Evolutionary conservation across 2,329 filamentous ascomycete genomes (phyloP), one percentile per base, ranked within the genome.

Genomic region (Anisogramma anomala): DNA sequence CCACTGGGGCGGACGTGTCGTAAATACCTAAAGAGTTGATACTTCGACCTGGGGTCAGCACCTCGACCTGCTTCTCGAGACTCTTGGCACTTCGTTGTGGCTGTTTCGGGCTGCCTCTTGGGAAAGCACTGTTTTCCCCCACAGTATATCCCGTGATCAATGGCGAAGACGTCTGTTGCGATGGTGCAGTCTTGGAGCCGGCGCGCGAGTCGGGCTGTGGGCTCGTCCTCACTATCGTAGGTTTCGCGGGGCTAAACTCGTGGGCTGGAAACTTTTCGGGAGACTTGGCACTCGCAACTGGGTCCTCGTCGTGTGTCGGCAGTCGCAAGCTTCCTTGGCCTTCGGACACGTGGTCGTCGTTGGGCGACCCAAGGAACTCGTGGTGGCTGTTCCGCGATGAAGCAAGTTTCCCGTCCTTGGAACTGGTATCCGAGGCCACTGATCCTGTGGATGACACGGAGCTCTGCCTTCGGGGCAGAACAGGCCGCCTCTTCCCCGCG

Each of bases 251-350:
- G 6, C n/a, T 26, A n/a, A 26, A 1, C 22, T 32, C 47, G 8
- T 37, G 49, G 4, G 50, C 59, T 8, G 67, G 66, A 35, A 61
- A 65, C 47, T 74, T 74, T 3, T 69, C 71, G 9, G 63, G 60
- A 17, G 67, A 64, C 50, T 71, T 73, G 13, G 62, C 58, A 47
- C 65, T 70, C 41, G 59, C 35, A 2, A 42, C 46, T 13, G 38
- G 40, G 11, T 37, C 33, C 33, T 51, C 28, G 38, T 30, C 14
- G 37, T 40, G 23, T 39, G 42, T 33, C 3, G 45, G 27, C 1
- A 45, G 42, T 20, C 15, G 41, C n/a, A 36, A 39, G 19, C 37
- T 43, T 11, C 42, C 40, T 26, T 44, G 41, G 20, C 30, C 26
- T 6, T 39, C 33, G 10, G 37, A 27, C 11, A 26, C 23, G 11